Percentiles rank a stretch among this genome's conserved stretches.
These are phyloP conservation scores for Cyclospora cayetanensis DNA, from an alignment of 169 alveolate genomes.

Conservation along the genomic window DNA sequence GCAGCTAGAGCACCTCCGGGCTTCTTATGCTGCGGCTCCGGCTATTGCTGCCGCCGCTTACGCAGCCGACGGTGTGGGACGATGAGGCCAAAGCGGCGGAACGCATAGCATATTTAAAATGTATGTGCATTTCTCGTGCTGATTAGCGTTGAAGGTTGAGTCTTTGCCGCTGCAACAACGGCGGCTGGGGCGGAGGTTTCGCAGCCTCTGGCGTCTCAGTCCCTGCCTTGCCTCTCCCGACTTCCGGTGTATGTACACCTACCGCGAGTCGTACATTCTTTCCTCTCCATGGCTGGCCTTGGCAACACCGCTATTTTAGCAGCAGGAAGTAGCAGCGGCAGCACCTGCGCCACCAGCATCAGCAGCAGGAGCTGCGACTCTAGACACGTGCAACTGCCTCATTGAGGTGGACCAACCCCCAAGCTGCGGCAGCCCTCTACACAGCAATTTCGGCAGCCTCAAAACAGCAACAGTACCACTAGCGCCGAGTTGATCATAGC, in stretches of 20 bases:
- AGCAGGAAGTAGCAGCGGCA: not conserved
- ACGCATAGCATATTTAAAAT: not conserved
- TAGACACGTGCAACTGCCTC: too few relatives aligned
- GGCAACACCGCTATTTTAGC: too few relatives aligned
- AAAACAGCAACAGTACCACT: too few relatives aligned
- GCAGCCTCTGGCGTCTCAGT: not conserved
- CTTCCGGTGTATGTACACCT: slow-evolving; percentile 7
- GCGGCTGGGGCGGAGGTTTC: not conserved
- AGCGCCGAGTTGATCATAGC: too few relatives aligned
- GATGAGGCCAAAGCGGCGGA: not conserved
- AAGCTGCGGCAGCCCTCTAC: too few relatives aligned
- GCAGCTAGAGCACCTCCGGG: not conserved
- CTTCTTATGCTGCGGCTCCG: not conserved
- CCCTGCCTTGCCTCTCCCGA: not conserved
- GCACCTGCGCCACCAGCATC: not conserved
- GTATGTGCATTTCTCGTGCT: not conserved
- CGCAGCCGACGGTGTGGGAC: not conserved
- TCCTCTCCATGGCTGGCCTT: not conserved
- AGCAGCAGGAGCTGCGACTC: not conserved
- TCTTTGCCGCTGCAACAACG: not conserved
- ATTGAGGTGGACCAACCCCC: too few relatives aligned
- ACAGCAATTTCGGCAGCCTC: too few relatives aligned
- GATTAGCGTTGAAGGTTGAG: not conserved
- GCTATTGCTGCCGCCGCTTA: not conserved
- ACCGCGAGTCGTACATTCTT: not conserved